phyloP scores from a whole-genome alignment of 345 rosid genomes.

The Hibiscus syriacus region DNA sequence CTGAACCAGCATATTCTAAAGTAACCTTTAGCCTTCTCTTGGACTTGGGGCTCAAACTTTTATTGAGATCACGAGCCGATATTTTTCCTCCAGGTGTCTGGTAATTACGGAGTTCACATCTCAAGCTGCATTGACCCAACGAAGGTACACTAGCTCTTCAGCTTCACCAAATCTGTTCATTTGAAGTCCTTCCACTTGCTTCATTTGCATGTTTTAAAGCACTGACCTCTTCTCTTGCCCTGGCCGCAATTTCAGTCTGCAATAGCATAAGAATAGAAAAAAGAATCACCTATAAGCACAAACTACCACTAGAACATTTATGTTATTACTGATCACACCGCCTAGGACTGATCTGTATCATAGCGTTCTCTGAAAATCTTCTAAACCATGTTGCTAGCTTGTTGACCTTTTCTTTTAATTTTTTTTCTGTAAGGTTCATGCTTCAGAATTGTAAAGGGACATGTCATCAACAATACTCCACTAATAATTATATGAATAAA shows the following conservation, averaged over 20 bases:
- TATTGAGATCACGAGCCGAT: constrained; percentile 92
- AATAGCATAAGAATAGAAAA: constrained; percentile 8
- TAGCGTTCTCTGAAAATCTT: not conserved
- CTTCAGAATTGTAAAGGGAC: not conserved
- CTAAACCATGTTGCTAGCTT: not conserved
- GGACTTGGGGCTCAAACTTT: constrained; percentile 85
- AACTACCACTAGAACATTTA: not conserved
- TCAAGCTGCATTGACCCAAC: constrained; percentile 97
- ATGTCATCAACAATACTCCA: not conserved
- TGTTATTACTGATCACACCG: not conserved
- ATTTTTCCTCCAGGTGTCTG: constrained; percentile 76
- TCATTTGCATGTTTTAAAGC: constrained; percentile 72
- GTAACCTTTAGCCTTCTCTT: constrained; percentile 73
- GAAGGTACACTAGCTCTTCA: constrained; percentile 95
- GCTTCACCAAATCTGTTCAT: constrained; percentile 96
- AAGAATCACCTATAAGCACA: not conserved
- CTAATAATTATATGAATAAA: not conserved
- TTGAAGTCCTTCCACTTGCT: constrained; percentile 99
- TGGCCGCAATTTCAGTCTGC: constrained; percentile 78
- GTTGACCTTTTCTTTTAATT: not conserved
- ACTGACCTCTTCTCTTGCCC: constrained; percentile 71
- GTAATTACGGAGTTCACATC: constrained; percentile 87
- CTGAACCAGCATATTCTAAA: constrained; percentile 90
- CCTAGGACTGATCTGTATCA: not conserved
- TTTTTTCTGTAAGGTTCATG: not conserved